Evolutionary conservation across 2,329 filamentous ascomycete species (phyloP), one percentile per base, ranked within the genome.

Genomic region (Mycogone perniciosa): DNA sequence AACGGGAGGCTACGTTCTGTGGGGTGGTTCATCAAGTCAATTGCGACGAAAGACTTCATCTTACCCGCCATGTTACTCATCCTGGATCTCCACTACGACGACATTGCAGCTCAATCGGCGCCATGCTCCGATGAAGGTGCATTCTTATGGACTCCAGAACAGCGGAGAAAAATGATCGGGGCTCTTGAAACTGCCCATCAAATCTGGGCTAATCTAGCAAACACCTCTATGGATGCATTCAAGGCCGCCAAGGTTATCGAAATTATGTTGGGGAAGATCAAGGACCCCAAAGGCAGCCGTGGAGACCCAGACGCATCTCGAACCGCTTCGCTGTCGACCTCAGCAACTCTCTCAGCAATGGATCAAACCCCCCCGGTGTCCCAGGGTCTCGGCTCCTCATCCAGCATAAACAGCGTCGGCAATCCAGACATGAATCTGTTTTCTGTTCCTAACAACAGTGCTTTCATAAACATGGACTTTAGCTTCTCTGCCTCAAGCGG

Each of bases 181-280:
- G 80, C 84, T 1, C 77, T 97, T 3, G 85, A 91, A 62, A 78
- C 77, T 13, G 87, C 87, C 7, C 79, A 81, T 42, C 75, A 79
- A 13, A 93, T 97, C 50, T 97, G 91, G 90, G 84, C 86, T 44
- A 82, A 81, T 7, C 74, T 90, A 8, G 80, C 84, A 3, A 85
- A 93, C 49, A 76, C 83, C 27, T 93, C 87, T 1, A 86, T 96
- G 71, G 92, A 97, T 59, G 89, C 91, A 0, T 91, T 85, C 71
- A 97, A 97, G 70, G 92, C 89, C 1, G 82, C 82, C 38, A 82
- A 82, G 39, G 79, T 92, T 27, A 74, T 97, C n/a, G 84, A 83
- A 26, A 83, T 96, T 46, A 90, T 97, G 80, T 71, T 97, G 41
- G 77, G 83, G 31, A 93, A 93, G 66, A 76, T 96, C 48, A 84